phyloP scores from a whole-genome alignment of 2,329 filamentous ascomycete genomes.

The Alternaria gansuensis region DNA sequence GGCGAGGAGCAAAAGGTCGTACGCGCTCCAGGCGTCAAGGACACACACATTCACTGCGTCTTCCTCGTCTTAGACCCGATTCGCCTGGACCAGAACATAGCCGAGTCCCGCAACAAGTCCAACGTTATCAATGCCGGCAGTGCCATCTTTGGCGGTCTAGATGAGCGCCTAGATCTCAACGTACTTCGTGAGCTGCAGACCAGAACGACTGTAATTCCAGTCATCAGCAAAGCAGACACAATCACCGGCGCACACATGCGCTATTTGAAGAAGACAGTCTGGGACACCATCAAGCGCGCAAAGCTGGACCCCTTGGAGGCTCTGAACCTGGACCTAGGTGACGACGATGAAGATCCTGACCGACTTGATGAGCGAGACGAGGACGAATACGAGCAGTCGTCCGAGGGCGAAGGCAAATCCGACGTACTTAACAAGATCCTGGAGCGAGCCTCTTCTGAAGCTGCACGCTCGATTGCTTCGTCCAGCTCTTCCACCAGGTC shows the following conservation, averaged over 20 bases:
- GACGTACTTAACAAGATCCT: slow-evolving; percentile 52
- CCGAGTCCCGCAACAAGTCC: slow-evolving; percentile 67
- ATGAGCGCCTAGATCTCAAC: slow-evolving; percentile 89
- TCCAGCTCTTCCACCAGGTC: slow-evolving; percentile 45
- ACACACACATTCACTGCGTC: slow-evolving; percentile 96
- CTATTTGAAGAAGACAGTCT: slow-evolving; percentile 88
- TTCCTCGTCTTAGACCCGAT: slow-evolving; percentile 91
- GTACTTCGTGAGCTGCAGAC: slow-evolving; percentile 86
- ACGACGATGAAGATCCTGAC: slow-evolving; percentile 67
- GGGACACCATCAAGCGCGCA: slow-evolving; percentile 84
- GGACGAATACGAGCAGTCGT: slow-evolving; percentile 54
- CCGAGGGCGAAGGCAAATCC: slow-evolving; percentile 45
- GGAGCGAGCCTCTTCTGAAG: slow-evolving; percentile 51
- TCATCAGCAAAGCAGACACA: slow-evolving; percentile 96
- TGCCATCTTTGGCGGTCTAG: slow-evolving; percentile 72
- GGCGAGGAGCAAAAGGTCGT: slow-evolving; percentile 97
- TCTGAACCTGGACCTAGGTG: slow-evolving; percentile 80
- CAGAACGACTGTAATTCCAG: slow-evolving; percentile 93
- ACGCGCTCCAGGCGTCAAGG: slow-evolving; percentile 87
- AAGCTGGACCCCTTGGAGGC: slow-evolving; percentile 89
- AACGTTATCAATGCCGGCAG: slow-evolving; percentile 58
- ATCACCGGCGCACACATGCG: slow-evolving; percentile 96
- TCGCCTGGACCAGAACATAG: slow-evolving; percentile 82
- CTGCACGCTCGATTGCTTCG: slow-evolving; percentile 45
- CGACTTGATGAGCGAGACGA: slow-evolving; percentile 62